Conservation (phyloP, 257 asterid species). For the Lantana camara region DNA sequence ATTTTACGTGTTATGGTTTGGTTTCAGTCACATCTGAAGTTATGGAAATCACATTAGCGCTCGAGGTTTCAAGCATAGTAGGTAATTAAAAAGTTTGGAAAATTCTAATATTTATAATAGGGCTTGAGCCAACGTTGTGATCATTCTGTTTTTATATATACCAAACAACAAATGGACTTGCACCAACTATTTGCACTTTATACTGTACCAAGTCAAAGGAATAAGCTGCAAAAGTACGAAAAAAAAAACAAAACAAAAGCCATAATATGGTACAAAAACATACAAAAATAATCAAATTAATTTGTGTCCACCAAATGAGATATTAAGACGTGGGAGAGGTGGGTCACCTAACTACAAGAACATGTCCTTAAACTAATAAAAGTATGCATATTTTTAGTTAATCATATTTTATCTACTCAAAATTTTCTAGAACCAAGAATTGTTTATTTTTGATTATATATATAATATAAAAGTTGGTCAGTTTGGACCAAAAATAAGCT, state of each 20-base stretch:
- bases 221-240: conserved; percentile 17
- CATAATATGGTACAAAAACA: background rate
- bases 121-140: background rate
- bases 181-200: background rate
- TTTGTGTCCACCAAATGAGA: conserved; percentile 21
- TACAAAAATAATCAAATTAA: background rate
- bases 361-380: conserved; percentile 19
- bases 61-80: too few relatives aligned
- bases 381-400: too few relatives aligned
- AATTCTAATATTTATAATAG: too few relatives aligned
- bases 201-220: background rate
- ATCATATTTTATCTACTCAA: background rate
- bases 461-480: background rate
- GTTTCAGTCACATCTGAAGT: too few relatives aligned
- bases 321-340: conserved; percentile 26
- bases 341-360: conserved; percentile 36
- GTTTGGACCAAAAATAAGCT: background rate
- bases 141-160: background rate
- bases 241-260: background rate
- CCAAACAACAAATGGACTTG: background rate
- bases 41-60: too few relatives aligned
- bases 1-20: too few relatives aligned
- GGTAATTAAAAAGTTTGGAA: too few relatives aligned
- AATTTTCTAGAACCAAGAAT: conserved; percentile 30
- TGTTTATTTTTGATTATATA: conserved; percentile 6